Percentiles rank a stretch among this genome's conserved stretches.
These are phyloP conservation scores for Lunasporangiospora selenospora DNA, from an alignment of 192 early-diverging fungal genomes.

Conservation along the genomic window DNA sequence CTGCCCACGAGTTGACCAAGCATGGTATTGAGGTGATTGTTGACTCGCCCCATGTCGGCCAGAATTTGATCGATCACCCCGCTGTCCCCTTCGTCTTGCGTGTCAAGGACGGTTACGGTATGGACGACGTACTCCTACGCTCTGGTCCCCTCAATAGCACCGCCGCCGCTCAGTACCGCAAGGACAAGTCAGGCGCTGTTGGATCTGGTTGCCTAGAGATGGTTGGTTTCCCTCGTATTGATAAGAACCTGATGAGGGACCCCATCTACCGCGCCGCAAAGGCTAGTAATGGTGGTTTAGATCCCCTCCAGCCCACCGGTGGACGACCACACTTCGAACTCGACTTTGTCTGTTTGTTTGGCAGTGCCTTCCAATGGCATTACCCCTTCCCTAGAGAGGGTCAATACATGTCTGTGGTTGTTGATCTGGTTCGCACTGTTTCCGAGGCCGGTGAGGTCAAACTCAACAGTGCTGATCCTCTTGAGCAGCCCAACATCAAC, in stretches of 20 bases:
- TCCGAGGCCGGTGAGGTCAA: slow-evolving; percentile 25
- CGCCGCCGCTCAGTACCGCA: slow-evolving; percentile 1
- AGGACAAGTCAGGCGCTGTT: slow-evolving; percentile 8
- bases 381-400: slow-evolving; percentile 16
- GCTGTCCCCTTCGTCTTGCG: slow-evolving; percentile 18
- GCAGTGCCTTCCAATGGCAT: slow-evolving; percentile 30
- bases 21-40: slow-evolving; percentile 31
- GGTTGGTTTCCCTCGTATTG: slow-evolving; percentile 33
- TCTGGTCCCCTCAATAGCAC: slow-evolving; percentile 9
- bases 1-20: slow-evolving; percentile 18
- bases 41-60: slow-evolving; percentile 33
- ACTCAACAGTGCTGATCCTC: slow-evolving; percentile 32
- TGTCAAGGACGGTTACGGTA: slow-evolving; percentile 28
- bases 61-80: slow-evolving; percentile 17
- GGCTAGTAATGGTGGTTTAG: slow-evolving; percentile 21
- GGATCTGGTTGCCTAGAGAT: slow-evolving; percentile 25
- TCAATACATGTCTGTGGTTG: slow-evolving; percentile 19
- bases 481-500: slow-evolving; percentile 30
- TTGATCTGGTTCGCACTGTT: slow-evolving; percentile 24
- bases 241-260: slow-evolving; percentile 11
- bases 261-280: slow-evolving; percentile 15
- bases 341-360: slow-evolving; percentile 30
- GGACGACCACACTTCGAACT: slow-evolving; percentile 30
- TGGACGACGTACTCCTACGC: slow-evolving; percentile 21
- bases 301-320: slow-evolving; percentile 15